phyloP scores from a whole-genome alignment of 2,329 filamentous ascomycete genomes.

The Catunica adiposa region DNA sequence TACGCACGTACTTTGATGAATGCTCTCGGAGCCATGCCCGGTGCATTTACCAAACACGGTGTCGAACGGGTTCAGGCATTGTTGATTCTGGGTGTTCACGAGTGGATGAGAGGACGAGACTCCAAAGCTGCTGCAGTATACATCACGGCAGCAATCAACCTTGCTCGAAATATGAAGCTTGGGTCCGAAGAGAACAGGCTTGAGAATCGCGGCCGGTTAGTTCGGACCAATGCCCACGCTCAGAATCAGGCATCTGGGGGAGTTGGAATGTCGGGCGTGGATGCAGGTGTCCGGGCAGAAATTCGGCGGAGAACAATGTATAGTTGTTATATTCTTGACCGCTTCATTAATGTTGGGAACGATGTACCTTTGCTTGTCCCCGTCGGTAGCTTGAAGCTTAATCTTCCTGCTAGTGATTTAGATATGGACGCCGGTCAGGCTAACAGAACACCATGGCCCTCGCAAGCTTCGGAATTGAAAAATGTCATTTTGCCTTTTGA shows the following conservation, averaged over 20 bases:
- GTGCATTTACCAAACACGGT: constrained; percentile 33
- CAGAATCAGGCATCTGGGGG: constrained; percentile 16
- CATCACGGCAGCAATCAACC: constrained; percentile 45
- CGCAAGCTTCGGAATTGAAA: constrained; percentile 1
- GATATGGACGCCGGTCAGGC: constrained; percentile 27
- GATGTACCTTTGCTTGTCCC: constrained; percentile 19
- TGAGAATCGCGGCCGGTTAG: background rate
- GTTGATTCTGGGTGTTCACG: constrained; percentile 55
- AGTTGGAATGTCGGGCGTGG: constrained; percentile 19
- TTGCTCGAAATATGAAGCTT: constrained; percentile 42
- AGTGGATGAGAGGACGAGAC: constrained; percentile 56
- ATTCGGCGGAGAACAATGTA: constrained; percentile 54
- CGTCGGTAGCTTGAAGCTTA: constrained; percentile 1
- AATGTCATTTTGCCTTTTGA: constrained; percentile 24
- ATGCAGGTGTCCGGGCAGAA: constrained; percentile 29
- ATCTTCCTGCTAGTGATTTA: constrained; percentile 3
- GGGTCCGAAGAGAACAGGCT: constrained; percentile 6
- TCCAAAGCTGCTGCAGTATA: constrained; percentile 26
- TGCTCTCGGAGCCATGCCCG: constrained; percentile 32
- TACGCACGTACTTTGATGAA: constrained; percentile 43
- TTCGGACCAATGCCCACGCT: too few species aligned
- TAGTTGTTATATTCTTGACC: constrained; percentile 57
- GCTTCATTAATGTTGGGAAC: constrained; percentile 49
- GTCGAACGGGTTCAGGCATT: constrained; percentile 50
- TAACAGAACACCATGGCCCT: constrained; percentile 11